Evolutionary conservation across 768 basidiomycete genomes (phyloP), one percentile per base, ranked within the genome.

Genomic region (Polyporus arcularius): DNA sequence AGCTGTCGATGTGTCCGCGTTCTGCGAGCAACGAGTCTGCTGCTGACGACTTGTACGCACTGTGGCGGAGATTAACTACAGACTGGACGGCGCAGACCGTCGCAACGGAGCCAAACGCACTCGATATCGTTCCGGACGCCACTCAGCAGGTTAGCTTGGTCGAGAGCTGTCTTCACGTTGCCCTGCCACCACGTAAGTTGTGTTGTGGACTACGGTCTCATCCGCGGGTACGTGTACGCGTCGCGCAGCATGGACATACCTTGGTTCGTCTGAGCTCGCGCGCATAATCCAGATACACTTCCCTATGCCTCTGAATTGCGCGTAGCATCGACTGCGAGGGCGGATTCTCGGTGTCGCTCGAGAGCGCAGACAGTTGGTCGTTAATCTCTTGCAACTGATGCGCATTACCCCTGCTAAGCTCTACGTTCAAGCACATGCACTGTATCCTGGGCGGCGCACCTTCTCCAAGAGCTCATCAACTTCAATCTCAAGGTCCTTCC

Each of bases 81-180:
- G 48, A 45, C n/a, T 3, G 28, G 14, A 16, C 12, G 28, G 21
- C 38, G 39, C 31, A 11, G 31, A 2, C 38, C 35, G 45, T 11
- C 10, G 46, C 4, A 7, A 35, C 30, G 32, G 5, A 30, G 43
- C 16, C 5, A 38, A 38, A 67, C 88, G 47, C 67, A 96, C 96
- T 94, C 94, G 65, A 98, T 98, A 68, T 99, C 97, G 66, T 96
- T 94, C 64, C 96, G 83, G 4, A 98, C 96, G 8, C 93, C 94
- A 47, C 84, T 87, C 21, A 99, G 81, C 15, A 99, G 77, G 71
- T 93, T 96, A 1, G 88, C 90, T 70, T 94, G 86, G 68, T 96
- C 90, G 47, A 96, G 74, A 0, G 94, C 93, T 57, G 86, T 80
- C 67, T 93, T 84, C 21, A 94, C 86, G 71, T 92, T 96, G 21